Base-by-base conservation (phyloP, 1,284 basidiomycete species). In the Gymnopus androsaceus region DNA sequence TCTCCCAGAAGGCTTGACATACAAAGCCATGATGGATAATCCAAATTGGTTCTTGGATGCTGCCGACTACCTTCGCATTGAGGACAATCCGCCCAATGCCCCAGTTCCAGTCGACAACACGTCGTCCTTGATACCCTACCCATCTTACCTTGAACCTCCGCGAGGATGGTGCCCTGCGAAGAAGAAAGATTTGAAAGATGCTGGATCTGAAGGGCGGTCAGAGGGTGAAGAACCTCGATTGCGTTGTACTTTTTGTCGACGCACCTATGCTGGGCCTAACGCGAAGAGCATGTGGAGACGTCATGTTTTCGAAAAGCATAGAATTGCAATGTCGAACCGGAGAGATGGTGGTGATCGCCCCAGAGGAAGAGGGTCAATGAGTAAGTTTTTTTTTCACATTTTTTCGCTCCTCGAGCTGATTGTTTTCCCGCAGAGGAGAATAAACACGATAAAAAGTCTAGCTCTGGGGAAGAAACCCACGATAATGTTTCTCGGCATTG, bases 241-340 rank as follows among this genome's bases (percentile, higher is more conserved):
- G 19, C 78, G 89, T 46, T 92, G 89, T 70, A 91, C 90, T 1
- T 91, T 92, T 65, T 92, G 89, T 63, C 75, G 89, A 58, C 78
- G 88, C 59, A 86, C 83, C 3, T 92, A 92, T 62, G 86, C 88
- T 3, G 89, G 89, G 9, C 86, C 90, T 25, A 92, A 92, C 65
- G 90, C 89, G 8, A 91, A 92, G 69, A 90, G 88, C 63, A 92
- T 92, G 89, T 92, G 90, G 89, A 74, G 90, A 55, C 77, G 89
- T 54, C 89, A 92, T 68, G 88, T 92, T 17, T 90, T 87, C 60
- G 89, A 92, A 70, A 92, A 92, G 64, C 89, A 92, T 69, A 90
- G 89, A 70, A 88, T 92, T 64, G 87, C 88, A 30, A 92, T 92
- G 89, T 78, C 88, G 34, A 92, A 92, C 63, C 78, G 89, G 37